A percentile compares a stretch with the other conserved stretches of the same genome.
phyloP scores from a whole-genome alignment of 2,329 filamentous ascomycete species.

The Stachybotrys echinatus region DNA sequence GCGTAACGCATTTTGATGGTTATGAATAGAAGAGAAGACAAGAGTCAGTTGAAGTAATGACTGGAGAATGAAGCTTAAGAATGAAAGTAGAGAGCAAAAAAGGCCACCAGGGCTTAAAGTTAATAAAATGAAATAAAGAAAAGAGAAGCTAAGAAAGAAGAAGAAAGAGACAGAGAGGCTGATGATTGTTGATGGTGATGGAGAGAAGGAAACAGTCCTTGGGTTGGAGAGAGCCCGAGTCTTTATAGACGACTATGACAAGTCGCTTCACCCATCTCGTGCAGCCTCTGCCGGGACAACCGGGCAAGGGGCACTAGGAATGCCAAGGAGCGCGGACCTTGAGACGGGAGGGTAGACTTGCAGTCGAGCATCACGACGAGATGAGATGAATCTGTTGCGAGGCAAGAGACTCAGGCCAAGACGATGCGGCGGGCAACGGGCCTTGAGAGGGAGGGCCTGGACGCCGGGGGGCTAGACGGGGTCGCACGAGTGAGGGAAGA shows the following conservation, averaged over 20 bases:
- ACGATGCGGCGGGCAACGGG: no score
- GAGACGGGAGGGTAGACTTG: background rate
- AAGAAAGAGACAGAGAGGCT: background rate
- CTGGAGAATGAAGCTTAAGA: background rate
- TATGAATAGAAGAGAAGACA: background rate
- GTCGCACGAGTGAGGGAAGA: background rate
- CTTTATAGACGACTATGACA: background rate
- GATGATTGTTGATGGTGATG: background rate
- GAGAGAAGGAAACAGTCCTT: background rate
- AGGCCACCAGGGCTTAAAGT: background rate
- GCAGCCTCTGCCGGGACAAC: background rate
- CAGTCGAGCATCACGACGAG: background rate
- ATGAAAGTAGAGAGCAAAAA: background rate
- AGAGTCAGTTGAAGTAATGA: background rate
- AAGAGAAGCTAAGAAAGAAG: background rate
- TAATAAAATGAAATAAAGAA: background rate
- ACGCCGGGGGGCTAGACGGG: no score
- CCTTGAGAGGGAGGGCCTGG: no score
- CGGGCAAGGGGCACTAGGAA: background rate
- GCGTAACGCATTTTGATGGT: constrained; percentile 22
- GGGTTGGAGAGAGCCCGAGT: background rate
- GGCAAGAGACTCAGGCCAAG: background rate
- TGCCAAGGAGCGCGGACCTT: background rate
- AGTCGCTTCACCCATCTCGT: background rate
- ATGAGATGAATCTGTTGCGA: background rate